Base-by-base conservation (phyloP, 768 basidiomycete genomes). In the Suillus hirtellus region DNA sequence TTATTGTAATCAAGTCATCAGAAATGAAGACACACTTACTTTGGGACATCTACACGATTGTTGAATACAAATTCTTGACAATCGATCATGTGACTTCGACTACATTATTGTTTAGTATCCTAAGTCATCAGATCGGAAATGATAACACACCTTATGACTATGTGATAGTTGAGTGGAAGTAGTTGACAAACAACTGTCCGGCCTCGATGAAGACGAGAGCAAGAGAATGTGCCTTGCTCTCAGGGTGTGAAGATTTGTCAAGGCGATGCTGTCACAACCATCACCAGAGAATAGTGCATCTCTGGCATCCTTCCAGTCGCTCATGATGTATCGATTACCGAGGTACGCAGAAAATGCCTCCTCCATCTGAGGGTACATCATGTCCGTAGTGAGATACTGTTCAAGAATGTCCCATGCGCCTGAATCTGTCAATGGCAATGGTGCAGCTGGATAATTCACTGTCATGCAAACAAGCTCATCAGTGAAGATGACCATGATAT, bases 291-390 rank as follows among this genome's bases (percentile, higher is more conserved):
- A 59, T 1, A 59, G n/a, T 0, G 58, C 58, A 34, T 44, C 19
- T 15, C 43, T 42, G 8, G 37, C 58, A 9, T 59, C 58, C 14
- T 31, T 40, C 56, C 56, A 58, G 35, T 58, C 56, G 14, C 9
- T 9, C 5, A 2, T 7, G 14, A 27, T 10, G 19, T 58, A 58
- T 43, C 10, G 37, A 10, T 21, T 6, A 3, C 31, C 19, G 4
- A 58, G 56, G 37, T 58, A 43, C 1, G 6, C 6, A 9, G 15
- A 24, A 24, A 58, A 38, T 9, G 3, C 19, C 34, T 58, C 19
- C 4, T 58, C 56, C 56, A 58, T 21, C 35, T 58, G 37, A 21
- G 53, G 31, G 11, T 54, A 54, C 3, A 11, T 54, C 53, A 54
- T 24, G 8, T 54, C 24, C 0, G 24, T 54, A 17, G 53, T 54